phyloP scores from a whole-genome alignment of 495 filamentous ascomycete species.

The Penicillium silybi region DNA sequence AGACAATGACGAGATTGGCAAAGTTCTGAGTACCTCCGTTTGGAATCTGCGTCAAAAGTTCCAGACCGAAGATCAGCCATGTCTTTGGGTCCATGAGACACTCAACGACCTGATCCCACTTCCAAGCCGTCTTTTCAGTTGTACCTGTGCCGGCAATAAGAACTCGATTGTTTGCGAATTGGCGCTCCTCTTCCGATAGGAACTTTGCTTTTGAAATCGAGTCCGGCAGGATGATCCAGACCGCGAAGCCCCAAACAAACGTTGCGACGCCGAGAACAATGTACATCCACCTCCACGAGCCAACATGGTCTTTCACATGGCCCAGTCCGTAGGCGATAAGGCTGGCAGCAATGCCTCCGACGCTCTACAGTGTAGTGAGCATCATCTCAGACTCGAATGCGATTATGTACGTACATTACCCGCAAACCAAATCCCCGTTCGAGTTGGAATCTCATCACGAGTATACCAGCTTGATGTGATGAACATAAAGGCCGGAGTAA shows the following conservation, averaged over 20 bases:
- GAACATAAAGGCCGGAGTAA: slow-evolving; percentile 39
- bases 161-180: slow-evolving; percentile 48
- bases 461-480: slow-evolving; percentile 50
- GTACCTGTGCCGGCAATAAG: slow-evolving; percentile 39
- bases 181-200: slow-evolving; percentile 51
- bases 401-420: slow-evolving; percentile 36
- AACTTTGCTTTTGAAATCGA: slow-evolving; percentile 58
- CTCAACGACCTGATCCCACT: slow-evolving; percentile 49
- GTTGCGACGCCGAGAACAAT: slow-evolving; percentile 51
- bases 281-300: slow-evolving; percentile 53
- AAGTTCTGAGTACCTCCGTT: slow-evolving; percentile 47
- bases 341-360: slow-evolving; percentile 54
- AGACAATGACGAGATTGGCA: slow-evolving; percentile 39
- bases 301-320: slow-evolving; percentile 45
- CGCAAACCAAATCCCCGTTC: slow-evolving; percentile 60
- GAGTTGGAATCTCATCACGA: slow-evolving; percentile 52
- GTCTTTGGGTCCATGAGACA: slow-evolving; percentile 54
- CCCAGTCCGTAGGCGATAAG: slow-evolving; percentile 56
- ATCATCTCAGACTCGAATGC: too few relatives aligned
- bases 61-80: slow-evolving; percentile 58
- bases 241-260: slow-evolving; percentile 51
- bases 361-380: slow-evolving; percentile 23
- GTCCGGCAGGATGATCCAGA: slow-evolving; percentile 54
- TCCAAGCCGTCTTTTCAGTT: slow-evolving; percentile 54
- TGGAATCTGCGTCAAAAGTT: slow-evolving; percentile 46